Percentiles rank a stretch among this genome's conserved stretches.
These are phyloP conservation scores for Plantago lanceolata DNA, from an alignment of 305 asterid species.

Conservation along the genomic window DNA sequence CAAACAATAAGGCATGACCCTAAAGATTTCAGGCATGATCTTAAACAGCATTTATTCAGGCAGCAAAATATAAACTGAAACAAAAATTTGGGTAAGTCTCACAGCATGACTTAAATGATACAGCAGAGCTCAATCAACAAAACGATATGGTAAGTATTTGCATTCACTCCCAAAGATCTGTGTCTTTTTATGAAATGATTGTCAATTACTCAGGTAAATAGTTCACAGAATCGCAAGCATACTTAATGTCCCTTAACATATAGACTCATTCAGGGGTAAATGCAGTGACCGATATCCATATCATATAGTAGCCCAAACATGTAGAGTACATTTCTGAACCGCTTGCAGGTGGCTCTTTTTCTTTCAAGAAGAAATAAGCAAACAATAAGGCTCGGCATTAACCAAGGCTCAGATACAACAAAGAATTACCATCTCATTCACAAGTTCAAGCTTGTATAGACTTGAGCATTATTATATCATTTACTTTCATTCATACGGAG, in stretches of 20 bases:
- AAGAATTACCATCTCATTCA: neutral
- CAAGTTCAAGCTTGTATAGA: neutral
- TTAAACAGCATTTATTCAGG: conserved; percentile 1
- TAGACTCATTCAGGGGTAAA: neutral
- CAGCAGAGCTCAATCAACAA: neutral
- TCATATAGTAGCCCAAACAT: neutral
- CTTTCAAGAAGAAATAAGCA: neutral
- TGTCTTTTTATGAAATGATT: conserved; percentile 16
- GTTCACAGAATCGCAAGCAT: neutral
- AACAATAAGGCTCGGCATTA: neutral
- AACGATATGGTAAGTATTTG: neutral
- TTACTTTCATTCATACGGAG: neutral
- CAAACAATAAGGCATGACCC: too few species aligned
- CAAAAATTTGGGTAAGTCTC: neutral
- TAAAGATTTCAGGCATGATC: neutral
- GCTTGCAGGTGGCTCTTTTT: neutral
- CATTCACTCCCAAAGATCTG: conserved; percentile 11
- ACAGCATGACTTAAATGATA: neutral
- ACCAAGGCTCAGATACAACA: neutral
- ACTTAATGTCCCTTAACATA: conserved; percentile 20
- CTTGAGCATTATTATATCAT: neutral
- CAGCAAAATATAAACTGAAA: neutral
- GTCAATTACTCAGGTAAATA: conserved; percentile 1
- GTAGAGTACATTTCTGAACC: neutral
- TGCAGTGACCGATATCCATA: too few species aligned